Conservation (phyloP, 768 basidiomycete species). For the Melanogaster broomeanus region DNA sequence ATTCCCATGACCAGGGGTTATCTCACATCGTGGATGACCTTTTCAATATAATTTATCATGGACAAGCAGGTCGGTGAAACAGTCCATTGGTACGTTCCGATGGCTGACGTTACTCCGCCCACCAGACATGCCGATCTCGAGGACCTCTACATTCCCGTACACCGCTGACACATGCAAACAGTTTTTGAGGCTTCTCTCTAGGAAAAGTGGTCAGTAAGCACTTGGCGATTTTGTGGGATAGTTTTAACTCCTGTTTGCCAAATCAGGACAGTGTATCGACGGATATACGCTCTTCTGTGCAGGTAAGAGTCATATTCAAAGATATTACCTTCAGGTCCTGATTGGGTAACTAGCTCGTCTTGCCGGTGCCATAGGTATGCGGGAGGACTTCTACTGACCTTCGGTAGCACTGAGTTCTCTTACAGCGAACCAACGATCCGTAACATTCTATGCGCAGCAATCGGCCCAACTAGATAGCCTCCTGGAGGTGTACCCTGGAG, state of each 20-base stretch:
- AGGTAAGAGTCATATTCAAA: conserved; percentile 14
- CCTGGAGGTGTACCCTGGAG: conserved; percentile 46
- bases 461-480: conserved; percentile 53
- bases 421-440: conserved; percentile 51
- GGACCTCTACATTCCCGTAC: too few species aligned
- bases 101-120: conserved; percentile 9
- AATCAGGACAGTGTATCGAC: conserved; percentile 37
- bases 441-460: conserved; percentile 59
- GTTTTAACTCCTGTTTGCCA: background rate
- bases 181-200: too few species aligned
- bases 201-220: too few species aligned
- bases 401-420: background rate
- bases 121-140: conserved; percentile 52
- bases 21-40: conserved; percentile 47
- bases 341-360: conserved; percentile 20
- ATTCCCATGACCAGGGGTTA: conserved; percentile 40
- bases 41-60: conserved; percentile 55
- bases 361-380: conserved; percentile 50
- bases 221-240: too few species aligned
- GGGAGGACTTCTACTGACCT: background rate
- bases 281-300: too few species aligned
- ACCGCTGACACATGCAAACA: too few species aligned
- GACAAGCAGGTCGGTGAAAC: conserved; percentile 46
- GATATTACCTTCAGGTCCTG: background rate
- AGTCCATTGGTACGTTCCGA: background rate